Conservation (phyloP, 352 stramenopile genomes). For the Pythium periplocum region DNA sequence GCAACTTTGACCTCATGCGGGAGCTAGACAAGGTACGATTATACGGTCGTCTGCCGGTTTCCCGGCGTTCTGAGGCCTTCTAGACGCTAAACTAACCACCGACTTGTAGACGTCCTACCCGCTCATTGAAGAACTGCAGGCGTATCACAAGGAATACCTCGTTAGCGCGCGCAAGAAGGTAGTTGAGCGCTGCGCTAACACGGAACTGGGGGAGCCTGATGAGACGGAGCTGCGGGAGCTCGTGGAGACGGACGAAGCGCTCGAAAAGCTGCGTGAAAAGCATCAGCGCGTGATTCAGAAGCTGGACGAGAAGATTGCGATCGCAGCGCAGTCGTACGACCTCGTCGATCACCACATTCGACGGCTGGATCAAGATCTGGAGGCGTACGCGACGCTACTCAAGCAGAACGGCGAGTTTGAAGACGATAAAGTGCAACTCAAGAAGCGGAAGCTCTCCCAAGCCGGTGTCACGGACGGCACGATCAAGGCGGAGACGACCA, state of each 20-base stretch:
- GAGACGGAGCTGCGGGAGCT: constrained; percentile 62
- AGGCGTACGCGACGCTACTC: constrained; percentile 63
- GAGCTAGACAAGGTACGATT: constrained; percentile 75
- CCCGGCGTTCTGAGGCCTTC: neutral
- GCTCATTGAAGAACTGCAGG: constrained; percentile 70
- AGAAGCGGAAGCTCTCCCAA: constrained; percentile 16
- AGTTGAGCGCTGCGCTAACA: constrained; percentile 49
- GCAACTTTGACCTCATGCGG: constrained; percentile 87
- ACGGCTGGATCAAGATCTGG: constrained; percentile 69
- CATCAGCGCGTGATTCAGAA: constrained; percentile 77
- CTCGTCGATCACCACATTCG: constrained; percentile 85
- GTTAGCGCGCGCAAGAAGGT: constrained; percentile 52
- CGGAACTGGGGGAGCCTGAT: constrained; percentile 38
- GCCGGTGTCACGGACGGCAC: too few relatives aligned
- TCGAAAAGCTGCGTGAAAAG: constrained; percentile 43
- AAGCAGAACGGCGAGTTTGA: constrained; percentile 78
- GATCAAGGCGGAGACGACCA: too few relatives aligned
- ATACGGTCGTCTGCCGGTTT: neutral
- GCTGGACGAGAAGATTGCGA: constrained; percentile 85
- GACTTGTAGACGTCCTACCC: constrained; percentile 61
- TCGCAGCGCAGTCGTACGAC: constrained; percentile 82
- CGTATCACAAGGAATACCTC: constrained; percentile 61
- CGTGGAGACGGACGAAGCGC: constrained; percentile 47
- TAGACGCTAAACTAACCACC: neutral
- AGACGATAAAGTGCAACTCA: constrained; percentile 60